Evolutionary conservation across 768 basidiomycete genomes (phyloP), one percentile per base, ranked within the genome.

Genomic region (Tylopilus rubrobrunneus): DNA sequence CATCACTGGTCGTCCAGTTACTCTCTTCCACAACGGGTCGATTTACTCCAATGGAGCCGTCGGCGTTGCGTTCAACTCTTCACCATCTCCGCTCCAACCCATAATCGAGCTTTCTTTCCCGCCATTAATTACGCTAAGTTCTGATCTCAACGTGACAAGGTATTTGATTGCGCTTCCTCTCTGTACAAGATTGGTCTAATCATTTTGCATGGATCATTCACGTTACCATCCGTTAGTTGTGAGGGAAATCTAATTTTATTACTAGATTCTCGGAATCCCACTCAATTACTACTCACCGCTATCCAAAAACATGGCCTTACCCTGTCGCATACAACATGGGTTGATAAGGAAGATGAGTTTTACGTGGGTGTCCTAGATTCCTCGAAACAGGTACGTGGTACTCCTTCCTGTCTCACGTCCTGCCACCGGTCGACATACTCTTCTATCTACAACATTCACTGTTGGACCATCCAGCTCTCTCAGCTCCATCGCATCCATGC

Each of bases 211-310:
- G 37, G n/a, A 19, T 19, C 37, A 39, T 19, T 39, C 15, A 31
- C 29, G 21, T 31, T 12, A 36, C 40, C 34, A 33, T 33, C 21
- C 15, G 1, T 33, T 9, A 66, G 87, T 28, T 76, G 81, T 7
- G 82, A 87, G 68, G 89, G 89, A 3, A 92, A 91, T 61, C 76
- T 92, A 58, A 71, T 92, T 41, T 77, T 83, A 46, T 65, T 77
- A 6, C 67, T 91, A 2, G 72, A 87, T 57, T 63, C 70, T 36
- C 59, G 68, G 17, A 90, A 86, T 56, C 87, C 89, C 0, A 79
- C 85, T 0, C 73, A 77, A 31, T 68, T 85, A 5, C 74, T 92
- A 7, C 73, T 91, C 15, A 60, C 67, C 14, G 79, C 79, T 7
- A 78, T 90, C 21, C 72, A 73, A 19, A 65, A 69, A 5, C 60